Base-by-base conservation (phyloP, 768 basidiomycete species). In the Podaxis sp. region DNA sequence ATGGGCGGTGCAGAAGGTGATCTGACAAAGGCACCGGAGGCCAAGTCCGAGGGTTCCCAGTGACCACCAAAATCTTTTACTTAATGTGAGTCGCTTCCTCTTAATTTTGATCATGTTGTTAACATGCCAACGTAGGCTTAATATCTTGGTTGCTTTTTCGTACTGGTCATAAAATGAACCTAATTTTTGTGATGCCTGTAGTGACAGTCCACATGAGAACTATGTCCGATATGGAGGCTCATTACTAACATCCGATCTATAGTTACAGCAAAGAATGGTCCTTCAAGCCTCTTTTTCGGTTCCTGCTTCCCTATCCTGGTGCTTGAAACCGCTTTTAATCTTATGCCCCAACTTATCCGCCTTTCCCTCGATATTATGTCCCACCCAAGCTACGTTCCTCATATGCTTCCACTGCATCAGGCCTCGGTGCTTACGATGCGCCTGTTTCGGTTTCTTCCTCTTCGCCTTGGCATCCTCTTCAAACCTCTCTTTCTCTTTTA, bases 371-470 rank as follows among this genome's bases (percentile, higher is more conserved):
- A 85, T 69, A 38, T 78, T 80, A 66, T 82, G 80, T 61, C 82
- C 84, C 50, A 85, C 67, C 81, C 84, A 86, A 51, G 79, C 80
- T 28, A 85, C 75, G 17, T 86, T 87, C 59, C 87, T 75, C 59
- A 77, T 78, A 6, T 78, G 79, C 64, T 82, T 81, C 73, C 82
- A 81, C 71, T 88, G 87, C 84, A 88, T 86, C 53, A 89, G 71
- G 2, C 87, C 87, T 4, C 84, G 80, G 68, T 89, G 82, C 66
- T 85, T 82, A 52, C 77, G 71, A 67, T 82, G 80, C 62, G 83
- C 69, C 66, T 82, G 78, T 44, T 74, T 74, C 12, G 58, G 46
- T 30, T 17, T 33, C 30, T 49, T 51, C 48, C 58, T 49, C 22
- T 59, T 48, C 33, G 58, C 30, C 8, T 50, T 36, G 5, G 58